Percentiles rank a stretch among this genome's conserved stretches.
These are phyloP conservation scores for Verticillium tricorpus DNA, from an alignment of 2,329 filamentous ascomycete species.

Conservation along the genomic window DNA sequence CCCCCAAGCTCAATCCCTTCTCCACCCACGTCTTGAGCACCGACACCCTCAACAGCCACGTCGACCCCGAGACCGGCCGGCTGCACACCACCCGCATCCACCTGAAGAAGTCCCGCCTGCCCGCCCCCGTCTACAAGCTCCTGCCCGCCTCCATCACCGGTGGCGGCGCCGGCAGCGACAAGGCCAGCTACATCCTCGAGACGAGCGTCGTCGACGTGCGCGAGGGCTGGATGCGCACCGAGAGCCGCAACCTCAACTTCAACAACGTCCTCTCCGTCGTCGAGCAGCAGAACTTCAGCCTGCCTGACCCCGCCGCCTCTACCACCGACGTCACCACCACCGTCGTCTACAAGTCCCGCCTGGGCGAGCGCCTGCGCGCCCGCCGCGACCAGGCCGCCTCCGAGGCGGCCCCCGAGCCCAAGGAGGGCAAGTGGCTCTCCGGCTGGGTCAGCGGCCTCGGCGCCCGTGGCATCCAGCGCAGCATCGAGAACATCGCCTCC, in stretches of 20 bases:
- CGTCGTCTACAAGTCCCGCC: conserved; percentile 66
- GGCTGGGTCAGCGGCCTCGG: conserved; percentile 56
- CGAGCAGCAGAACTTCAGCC: conserved; percentile 66
- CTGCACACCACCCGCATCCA: conserved; percentile 76
- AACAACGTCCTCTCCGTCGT: conserved; percentile 75
- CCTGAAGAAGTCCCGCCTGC: conserved; percentile 76
- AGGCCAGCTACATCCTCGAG: conserved; percentile 77
- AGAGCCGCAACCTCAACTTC: conserved; percentile 78
- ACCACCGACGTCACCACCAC: conserved; percentile 68
- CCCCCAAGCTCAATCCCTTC: conserved; percentile 68
- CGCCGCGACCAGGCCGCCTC: conserved; percentile 39
- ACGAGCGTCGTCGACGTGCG: conserved; percentile 73
- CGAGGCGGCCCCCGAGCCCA: conserved; percentile 34
- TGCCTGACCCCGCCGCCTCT: conserved; percentile 29
- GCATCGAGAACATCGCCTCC: conserved; percentile 74
- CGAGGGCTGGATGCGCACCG: conserved; percentile 78
- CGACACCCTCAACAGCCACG: conserved; percentile 71
- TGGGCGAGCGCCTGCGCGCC: conserved; percentile 64
- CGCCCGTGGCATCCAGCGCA: conserved; percentile 68
- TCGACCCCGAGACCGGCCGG: conserved; percentile 69
- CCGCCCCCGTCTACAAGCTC: conserved; percentile 69
- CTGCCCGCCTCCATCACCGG: conserved; percentile 67
- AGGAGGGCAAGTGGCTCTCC: conserved; percentile 45
- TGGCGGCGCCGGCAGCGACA: conserved; percentile 53
- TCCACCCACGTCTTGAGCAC: conserved; percentile 77